A percentile compares a stretch with the other conserved stretches of the same genome.
phyloP scores from a whole-genome alignment of 2,329 filamentous ascomycete genomes.

The Niveomyces coronatus region DNA sequence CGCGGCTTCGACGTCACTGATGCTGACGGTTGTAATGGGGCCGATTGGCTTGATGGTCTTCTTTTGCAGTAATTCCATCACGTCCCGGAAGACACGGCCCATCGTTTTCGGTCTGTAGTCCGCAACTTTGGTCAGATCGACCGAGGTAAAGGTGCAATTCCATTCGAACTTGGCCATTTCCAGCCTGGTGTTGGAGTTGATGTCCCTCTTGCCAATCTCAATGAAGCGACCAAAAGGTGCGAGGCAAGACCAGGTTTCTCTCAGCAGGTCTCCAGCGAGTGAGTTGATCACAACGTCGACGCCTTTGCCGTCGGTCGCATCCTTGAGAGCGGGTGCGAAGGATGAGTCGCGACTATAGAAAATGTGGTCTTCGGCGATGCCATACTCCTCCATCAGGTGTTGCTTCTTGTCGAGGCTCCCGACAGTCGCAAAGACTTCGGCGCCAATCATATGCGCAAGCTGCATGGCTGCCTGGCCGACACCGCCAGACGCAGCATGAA shows the following conservation, averaged over 20 bases:
- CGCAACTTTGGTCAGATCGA: constrained; percentile 35
- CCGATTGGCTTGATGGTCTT: constrained; percentile 25
- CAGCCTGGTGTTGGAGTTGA: constrained; percentile 29
- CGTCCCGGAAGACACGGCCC: constrained; percentile 25
- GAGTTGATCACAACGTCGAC: constrained; percentile 59
- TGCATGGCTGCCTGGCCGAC: constrained; percentile 30
- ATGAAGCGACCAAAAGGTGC: constrained; percentile 35
- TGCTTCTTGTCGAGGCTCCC: constrained; percentile 27
- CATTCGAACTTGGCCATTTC: constrained; percentile 39
- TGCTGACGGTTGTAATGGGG: constrained; percentile 24
- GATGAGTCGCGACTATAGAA: constrained; percentile 18
- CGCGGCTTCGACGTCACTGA: constrained; percentile 28
- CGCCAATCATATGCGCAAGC: constrained; percentile 27
- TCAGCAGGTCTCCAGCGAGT: constrained; percentile 30
- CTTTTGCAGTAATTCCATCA: constrained; percentile 25
- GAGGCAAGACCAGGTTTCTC: constrained; percentile 33
- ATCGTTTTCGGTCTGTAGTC: constrained; percentile 30
- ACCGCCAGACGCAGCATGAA: constrained; percentile 28
- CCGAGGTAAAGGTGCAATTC: constrained; percentile 35
- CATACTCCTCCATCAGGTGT: constrained; percentile 26
- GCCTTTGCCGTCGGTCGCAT: constrained; percentile 35
- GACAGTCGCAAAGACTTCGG: constrained; percentile 33
- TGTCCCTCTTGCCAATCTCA: constrained; percentile 32
- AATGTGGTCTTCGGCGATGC: constrained; percentile 23
- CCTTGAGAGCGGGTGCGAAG: constrained; percentile 16